Conservation (phyloP, 192 early-diverging fungal species). For the Podila clonocystis region DNA sequence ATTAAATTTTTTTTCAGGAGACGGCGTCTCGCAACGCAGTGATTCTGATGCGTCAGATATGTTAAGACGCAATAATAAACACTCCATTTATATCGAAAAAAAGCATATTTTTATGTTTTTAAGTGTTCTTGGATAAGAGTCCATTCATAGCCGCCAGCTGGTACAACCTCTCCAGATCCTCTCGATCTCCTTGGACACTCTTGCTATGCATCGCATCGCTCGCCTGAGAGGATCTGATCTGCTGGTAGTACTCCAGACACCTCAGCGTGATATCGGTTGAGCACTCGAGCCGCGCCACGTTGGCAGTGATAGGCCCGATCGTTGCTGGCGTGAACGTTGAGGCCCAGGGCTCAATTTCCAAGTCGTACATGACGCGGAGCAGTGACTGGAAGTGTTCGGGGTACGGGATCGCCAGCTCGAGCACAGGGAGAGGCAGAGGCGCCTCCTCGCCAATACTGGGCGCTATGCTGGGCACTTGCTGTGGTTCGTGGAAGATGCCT, state of each 20-base stretch:
- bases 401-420: slow-evolving; percentile 10
- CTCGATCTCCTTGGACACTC: not conserved
- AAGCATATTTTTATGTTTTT: too few species aligned
- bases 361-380: slow-evolving; percentile 15
- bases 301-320: slow-evolving; percentile 10
- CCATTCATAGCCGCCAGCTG: slow-evolving; percentile 6
- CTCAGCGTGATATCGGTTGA: not conserved
- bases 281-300: slow-evolving; percentile 20
- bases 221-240: not conserved
- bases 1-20: slow-evolving; percentile 4
- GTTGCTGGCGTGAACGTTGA: slow-evolving; percentile 4
- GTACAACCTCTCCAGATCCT: slow-evolving; percentile 1
- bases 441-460: too few species aligned
- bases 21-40: too few species aligned
- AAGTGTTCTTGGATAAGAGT: not conserved
- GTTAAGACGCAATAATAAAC: too few species aligned
- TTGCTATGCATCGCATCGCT: not conserved
- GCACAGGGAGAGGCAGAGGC: not conserved
- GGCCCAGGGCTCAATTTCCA: slow-evolving; percentile 8
- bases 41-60: too few species aligned
- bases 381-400: slow-evolving; percentile 20
- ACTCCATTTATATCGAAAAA: too few species aligned
- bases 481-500: too few species aligned
- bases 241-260: slow-evolving; percentile 29
- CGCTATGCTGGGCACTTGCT: too few species aligned